phyloP scores from a whole-genome alignment of 768 basidiomycete genomes.

The Kondoa malvinella region DNA sequence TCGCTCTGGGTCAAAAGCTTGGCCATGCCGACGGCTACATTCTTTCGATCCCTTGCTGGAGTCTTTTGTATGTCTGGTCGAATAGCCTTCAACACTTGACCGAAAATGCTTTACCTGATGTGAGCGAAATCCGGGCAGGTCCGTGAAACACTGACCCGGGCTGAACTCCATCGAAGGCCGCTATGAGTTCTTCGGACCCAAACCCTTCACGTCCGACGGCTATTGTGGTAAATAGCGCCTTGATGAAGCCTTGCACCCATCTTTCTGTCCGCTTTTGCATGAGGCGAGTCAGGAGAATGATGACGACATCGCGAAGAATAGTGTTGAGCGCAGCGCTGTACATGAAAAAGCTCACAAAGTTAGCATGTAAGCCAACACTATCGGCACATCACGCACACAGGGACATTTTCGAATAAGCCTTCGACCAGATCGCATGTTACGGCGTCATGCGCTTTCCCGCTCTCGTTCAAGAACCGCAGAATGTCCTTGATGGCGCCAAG shows the following conservation, averaged over 20 bases:
- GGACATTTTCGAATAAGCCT: conserved; percentile 51
- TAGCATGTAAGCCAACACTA: background rate
- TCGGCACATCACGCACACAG: conserved; percentile 44
- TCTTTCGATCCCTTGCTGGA: conserved; percentile 65
- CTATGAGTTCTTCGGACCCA: conserved; percentile 60
- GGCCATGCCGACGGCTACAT: conserved; percentile 62
- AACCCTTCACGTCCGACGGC: conserved; percentile 58
- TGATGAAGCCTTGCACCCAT: conserved; percentile 63
- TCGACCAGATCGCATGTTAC: conserved; percentile 85
- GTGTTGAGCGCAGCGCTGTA: conserved; percentile 38
- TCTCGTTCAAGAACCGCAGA: conserved; percentile 76
- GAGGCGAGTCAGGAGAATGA: conserved; percentile 61
- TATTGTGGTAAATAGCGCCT: conserved; percentile 58
- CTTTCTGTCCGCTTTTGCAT: conserved; percentile 77
- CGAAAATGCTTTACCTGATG: conserved; percentile 47
- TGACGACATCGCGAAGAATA: conserved; percentile 56
- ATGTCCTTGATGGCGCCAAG: conserved; percentile 65
- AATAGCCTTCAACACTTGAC: conserved; percentile 57
- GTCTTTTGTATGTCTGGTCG: conserved; percentile 65
- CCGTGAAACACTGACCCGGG: conserved; percentile 41
- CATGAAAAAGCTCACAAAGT: background rate
- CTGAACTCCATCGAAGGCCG: conserved; percentile 67
- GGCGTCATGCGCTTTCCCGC: conserved; percentile 59
- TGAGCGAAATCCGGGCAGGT: background rate
- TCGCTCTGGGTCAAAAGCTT: conserved; percentile 58